Conservation (phyloP, 768 basidiomycete species). For the Leccinum uliginosum region DNA sequence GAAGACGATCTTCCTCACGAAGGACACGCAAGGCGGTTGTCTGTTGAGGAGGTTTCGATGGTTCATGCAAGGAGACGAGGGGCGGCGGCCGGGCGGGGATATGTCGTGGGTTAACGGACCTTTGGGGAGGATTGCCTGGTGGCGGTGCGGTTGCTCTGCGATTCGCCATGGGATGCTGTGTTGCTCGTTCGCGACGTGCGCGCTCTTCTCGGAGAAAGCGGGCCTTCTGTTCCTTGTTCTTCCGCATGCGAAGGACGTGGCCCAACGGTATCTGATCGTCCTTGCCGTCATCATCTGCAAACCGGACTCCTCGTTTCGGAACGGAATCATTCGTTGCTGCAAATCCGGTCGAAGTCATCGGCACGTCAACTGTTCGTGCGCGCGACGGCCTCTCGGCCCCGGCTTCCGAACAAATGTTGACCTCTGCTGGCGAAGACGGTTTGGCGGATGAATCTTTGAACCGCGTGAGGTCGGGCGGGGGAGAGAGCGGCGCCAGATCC, state of each 20-base stretch:
- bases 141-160: slow-evolving; percentile 16
- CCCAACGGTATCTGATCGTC: slow-evolving; percentile 68
- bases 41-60: slow-evolving; percentile 4
- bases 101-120: slow-evolving; percentile 14
- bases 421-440: slow-evolving; percentile 2
- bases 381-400: neutral
- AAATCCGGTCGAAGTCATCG: slow-evolving; percentile 9
- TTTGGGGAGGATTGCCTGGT: slow-evolving; percentile 12
- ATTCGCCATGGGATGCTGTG: slow-evolving; percentile 28
- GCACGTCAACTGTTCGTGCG: neutral
- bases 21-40: slow-evolving; percentile 5
- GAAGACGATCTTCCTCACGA: slow-evolving; percentile 41
- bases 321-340: slow-evolving; percentile 7
- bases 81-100: slow-evolving; percentile 16
- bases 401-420: neutral
- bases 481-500: slow-evolving; percentile 1
- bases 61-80: slow-evolving; percentile 13
- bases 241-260: slow-evolving; percentile 66
- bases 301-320: slow-evolving; percentile 53
- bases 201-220: slow-evolving; percentile 59
- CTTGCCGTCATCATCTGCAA: slow-evolving; percentile 56
- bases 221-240: slow-evolving; percentile 70
- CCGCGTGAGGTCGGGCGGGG: slow-evolving; percentile 1
- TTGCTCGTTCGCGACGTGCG: slow-evolving; percentile 44
- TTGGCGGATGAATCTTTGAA: neutral